These are phyloP conservation scores for Zea luxurians DNA, from an alignment of 176 grass and related monocot species.

Conservation along the genomic window DNA sequence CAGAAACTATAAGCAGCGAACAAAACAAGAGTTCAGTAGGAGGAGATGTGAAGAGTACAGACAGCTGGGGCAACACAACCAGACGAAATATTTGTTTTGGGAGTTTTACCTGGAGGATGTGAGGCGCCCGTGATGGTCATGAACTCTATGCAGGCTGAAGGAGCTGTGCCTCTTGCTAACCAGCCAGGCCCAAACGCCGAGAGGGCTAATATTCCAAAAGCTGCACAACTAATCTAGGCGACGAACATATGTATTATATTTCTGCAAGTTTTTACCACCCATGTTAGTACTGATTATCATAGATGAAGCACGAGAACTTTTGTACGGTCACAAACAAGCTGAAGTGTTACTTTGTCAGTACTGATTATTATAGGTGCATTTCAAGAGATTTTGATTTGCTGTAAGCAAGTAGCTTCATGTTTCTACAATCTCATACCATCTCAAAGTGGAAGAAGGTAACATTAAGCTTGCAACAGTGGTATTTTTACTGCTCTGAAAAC, in stretches of 20 bases:
- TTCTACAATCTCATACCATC: too few relatives aligned
- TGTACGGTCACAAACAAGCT: neutral
- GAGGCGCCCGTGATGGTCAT: conserved; percentile 75
- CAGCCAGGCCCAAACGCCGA: conserved; percentile 83
- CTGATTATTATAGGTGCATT: conserved; percentile 16
- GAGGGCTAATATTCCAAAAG: conserved; percentile 77
- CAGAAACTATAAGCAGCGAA: neutral
- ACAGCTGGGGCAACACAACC: neutral
- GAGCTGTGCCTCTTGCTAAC: conserved; percentile 80
- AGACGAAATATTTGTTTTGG: neutral
- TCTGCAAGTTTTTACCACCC: conserved; percentile 63
- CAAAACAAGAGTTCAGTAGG: neutral
- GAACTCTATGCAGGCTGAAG: conserved; percentile 84
- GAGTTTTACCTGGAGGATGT: conserved; percentile 78
- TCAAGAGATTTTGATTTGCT: neutral
- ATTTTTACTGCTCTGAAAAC: too few relatives aligned
- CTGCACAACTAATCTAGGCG: conserved; percentile 81
- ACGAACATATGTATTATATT: conserved; percentile 87
- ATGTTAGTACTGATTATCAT: conserved; percentile 7
- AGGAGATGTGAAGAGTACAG: neutral
- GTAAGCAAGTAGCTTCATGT: too few relatives aligned
- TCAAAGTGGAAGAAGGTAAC: too few relatives aligned
- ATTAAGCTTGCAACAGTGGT: too few relatives aligned
- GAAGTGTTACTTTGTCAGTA: conserved; percentile 29
- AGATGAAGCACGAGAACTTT: too few relatives aligned